Evolutionary conservation across 2,329 filamentous ascomycete species (phyloP).

Genomic region (Sphaerulina vaccinii): DNA sequence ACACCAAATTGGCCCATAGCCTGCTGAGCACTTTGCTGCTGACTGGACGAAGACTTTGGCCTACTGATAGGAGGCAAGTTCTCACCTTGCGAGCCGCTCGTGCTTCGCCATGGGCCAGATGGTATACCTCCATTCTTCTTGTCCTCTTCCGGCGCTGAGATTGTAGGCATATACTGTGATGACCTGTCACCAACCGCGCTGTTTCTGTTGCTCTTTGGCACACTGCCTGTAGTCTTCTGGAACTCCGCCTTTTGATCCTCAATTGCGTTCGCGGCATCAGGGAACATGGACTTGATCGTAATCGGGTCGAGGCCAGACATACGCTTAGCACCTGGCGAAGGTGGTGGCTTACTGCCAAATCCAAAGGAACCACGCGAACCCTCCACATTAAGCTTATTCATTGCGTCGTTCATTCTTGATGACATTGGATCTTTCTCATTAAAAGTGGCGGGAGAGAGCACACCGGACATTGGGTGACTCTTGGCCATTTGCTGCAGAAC

Average conservation of each 20-base stretch:
- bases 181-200: constrained; percentile 76
- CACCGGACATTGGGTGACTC: constrained; percentile 93
- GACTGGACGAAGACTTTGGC: constrained; percentile 76
- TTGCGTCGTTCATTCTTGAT: constrained; percentile 89
- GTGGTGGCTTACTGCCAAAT: constrained; percentile 63
- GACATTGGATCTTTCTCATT: constrained; percentile 97
- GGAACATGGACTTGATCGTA: constrained; percentile 98
- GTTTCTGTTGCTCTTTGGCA: constrained; percentile 88
- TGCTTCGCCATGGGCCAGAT: constrained; percentile 74
- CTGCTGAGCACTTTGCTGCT: constrained; percentile 49
- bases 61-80: constrained; percentile 57
- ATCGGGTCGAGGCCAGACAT: constrained; percentile 91
- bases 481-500: constrained; percentile 99
- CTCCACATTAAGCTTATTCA: constrained; percentile 90
- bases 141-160: constrained; percentile 66
- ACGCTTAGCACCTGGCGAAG: constrained; percentile 77
- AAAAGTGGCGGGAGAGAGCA: constrained; percentile 91
- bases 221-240: constrained; percentile 88
- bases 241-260: constrained; percentile 98
- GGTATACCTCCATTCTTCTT: constrained; percentile 66
- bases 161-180: constrained; percentile 67
- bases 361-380: constrained; percentile 82
- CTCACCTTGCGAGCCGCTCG: constrained; percentile 47
- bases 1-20: constrained; percentile 83
- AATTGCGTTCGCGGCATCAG: constrained; percentile 96